Evolutionary conservation across 1,284 basidiomycete genomes (phyloP), one percentile per base, ranked within the genome.

Genomic region (Heterobasidion irregulare): DNA sequence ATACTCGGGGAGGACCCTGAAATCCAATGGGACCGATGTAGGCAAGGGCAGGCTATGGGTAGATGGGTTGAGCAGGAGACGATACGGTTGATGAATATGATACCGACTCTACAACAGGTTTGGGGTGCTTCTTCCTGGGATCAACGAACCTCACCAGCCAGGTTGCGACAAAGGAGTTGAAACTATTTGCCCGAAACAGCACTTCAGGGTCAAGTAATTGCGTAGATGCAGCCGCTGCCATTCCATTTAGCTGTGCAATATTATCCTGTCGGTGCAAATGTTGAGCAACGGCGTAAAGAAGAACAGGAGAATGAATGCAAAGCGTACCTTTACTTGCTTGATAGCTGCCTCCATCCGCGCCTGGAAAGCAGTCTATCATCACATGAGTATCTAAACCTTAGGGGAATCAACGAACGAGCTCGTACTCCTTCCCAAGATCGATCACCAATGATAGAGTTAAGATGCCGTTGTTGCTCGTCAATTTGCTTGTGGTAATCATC

Each of bases 101-200:
- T 50, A 76, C 87, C 53, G 59, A 94, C 91, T 80, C 75, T 43
- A 87, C 80, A 13, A 70, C 65, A 2, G 80, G 78, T 53, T 75
- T 79, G 0, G 97, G 97, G 66, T 98, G 93, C 34, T 74, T 68
- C 61, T 86, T 85, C 56, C 74, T 79, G 1, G 94, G 92, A 63
- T 99, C 97, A n/a, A 89, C 94, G 57, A 91, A 81, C 6, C 95
- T 84, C 53, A 98, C 89, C 16, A 99, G 75, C 96, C 96, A 99
- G 0, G 90, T 91, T 65, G 96, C 96, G 51, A 94, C 75, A 70
- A 98, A 97, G 62, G 84, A 89, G 32, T 83, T 84, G 72, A 97
- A 98, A 8, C 82, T 83, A 45, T 96, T 82, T 44, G 86, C 88
- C 53, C 86, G 80, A 64, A 88, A 83, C 33, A 92, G 77, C 56